Evolutionary conservation across 768 basidiomycete species (phyloP).

Genomic region (Royoungia palumana): DNA sequence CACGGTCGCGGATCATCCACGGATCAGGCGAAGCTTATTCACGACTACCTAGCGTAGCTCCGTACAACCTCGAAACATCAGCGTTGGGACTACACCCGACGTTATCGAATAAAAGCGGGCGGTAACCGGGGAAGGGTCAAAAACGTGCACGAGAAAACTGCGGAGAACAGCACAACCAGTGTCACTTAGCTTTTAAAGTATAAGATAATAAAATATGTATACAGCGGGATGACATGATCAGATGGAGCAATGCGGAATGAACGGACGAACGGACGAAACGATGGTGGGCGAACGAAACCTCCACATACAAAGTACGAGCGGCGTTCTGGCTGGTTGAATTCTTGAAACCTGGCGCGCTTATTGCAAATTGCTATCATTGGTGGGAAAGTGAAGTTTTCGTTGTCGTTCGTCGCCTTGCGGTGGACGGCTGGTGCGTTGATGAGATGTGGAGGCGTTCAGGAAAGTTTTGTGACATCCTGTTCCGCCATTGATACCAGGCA

Average conservation of each 20-base stretch:
- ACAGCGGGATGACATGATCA: slow-evolving; percentile 13
- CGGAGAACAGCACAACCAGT: slow-evolving; percentile 17
- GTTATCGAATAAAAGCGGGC: slow-evolving; percentile 8
- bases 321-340: not conserved
- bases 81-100: slow-evolving; percentile 11
- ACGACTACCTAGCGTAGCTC: slow-evolving; percentile 6
- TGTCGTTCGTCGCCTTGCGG: slow-evolving; percentile 25
- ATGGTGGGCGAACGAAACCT: slow-evolving; percentile 6
- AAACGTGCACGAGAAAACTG: slow-evolving; percentile 3
- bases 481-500: slow-evolving; percentile 39
- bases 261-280: slow-evolving; percentile 3
- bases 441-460: slow-evolving; percentile 19
- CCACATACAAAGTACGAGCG: not conserved
- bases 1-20: slow-evolving; percentile 26
- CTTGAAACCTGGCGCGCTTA: not conserved
- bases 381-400: slow-evolving; percentile 18
- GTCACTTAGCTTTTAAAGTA: slow-evolving; percentile 30
- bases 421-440: slow-evolving; percentile 19
- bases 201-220: slow-evolving; percentile 33
- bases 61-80: slow-evolving; percentile 1
- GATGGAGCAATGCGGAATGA: slow-evolving; percentile 17
- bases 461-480: slow-evolving; percentile 28
- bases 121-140: slow-evolving; percentile 4
- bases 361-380: slow-evolving; percentile 7
- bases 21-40: slow-evolving; percentile 18